phyloP scores from a whole-genome alignment of 2,329 filamentous ascomycete species.

The Fusarium drepaniforme region DNA sequence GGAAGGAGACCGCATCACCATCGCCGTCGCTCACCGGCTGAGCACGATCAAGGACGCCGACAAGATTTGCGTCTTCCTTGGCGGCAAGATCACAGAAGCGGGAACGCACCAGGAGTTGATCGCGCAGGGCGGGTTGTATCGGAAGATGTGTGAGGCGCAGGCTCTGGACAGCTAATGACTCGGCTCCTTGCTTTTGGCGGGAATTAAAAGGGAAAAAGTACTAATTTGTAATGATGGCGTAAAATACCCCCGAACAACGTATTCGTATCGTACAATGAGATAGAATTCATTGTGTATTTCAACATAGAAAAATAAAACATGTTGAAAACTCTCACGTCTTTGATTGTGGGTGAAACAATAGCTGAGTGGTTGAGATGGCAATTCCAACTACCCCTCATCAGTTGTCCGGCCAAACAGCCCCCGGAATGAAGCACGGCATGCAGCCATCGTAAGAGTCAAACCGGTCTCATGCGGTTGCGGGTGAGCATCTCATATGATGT shows the following conservation, averaged over 20 bases:
- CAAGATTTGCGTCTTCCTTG: conserved; percentile 71
- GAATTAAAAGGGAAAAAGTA: background rate
- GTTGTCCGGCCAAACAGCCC: background rate
- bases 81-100: conserved; percentile 66
- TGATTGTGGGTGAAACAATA: background rate
- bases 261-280: background rate
- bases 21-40: conserved; percentile 85
- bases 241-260: conserved; percentile 21
- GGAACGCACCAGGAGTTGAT: conserved; percentile 70
- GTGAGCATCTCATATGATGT: conserved; percentile 3
- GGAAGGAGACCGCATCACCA: conserved; percentile 64
- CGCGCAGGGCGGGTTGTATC: conserved; percentile 58
- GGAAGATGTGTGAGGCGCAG: conserved; percentile 61
- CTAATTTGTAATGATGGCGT: conserved; percentile 26
- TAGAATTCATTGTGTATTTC: background rate
- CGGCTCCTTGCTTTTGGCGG: background rate
- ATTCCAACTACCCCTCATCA: background rate
- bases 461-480: background rate
- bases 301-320: background rate
- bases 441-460: background rate
- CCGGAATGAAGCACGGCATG: conserved; percentile 19
- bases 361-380: background rate
- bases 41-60: conserved; percentile 87
- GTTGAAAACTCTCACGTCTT: background rate
- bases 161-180: conserved; percentile 45